Evolutionary conservation across 345 rosid genomes (phyloP), one percentile per base, ranked within the genome.

Genomic region (Clausena lansium): DNA sequence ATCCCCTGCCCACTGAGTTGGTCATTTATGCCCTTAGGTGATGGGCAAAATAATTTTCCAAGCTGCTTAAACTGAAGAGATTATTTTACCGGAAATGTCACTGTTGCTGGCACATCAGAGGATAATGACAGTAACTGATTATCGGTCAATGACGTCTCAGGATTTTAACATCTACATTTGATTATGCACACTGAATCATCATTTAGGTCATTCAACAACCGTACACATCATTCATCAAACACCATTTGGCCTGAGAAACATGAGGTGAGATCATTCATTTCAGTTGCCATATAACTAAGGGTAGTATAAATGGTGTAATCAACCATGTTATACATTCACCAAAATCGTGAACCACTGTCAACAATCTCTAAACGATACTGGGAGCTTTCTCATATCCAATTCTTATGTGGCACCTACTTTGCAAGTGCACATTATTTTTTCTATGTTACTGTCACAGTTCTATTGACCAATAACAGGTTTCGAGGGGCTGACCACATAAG

Each of bases 1-100:
- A 72, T 35, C 32, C 62, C 13, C 64, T n/a, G 65, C 50, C 5
- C 57, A 5, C 57, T 15, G n/a, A 52, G 57, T 15, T 17, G 57
- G 57, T 52, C 57, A 52, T 52, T 19, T 1, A 17, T 52, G 7
- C 22, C 57, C 22, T 52, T 52, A 17, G 22, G 7, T 15, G 33
- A 33, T 30, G 0, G 24, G 54, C 30, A 59, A 60, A 28, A 39
- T 27, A 70, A 27, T 6, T 25, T 73, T 30, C 28, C 60, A 45
- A 45, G 45, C 69, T 61, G 68, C 75, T 70, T 71, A 54, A 35
- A 28, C 15, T 60, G 65, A 35, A 54, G n/a, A 59, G 32, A 39
- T 17, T 20, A 52, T 62, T 47, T 47, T 27, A 28, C 4, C 22
- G 36, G 11, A 63, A 11, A 45, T 22, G 11, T 75, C 1, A 45